Conservation (phyloP, 1,284 basidiomycete species). For the Xerocomus amazonicus region DNA sequence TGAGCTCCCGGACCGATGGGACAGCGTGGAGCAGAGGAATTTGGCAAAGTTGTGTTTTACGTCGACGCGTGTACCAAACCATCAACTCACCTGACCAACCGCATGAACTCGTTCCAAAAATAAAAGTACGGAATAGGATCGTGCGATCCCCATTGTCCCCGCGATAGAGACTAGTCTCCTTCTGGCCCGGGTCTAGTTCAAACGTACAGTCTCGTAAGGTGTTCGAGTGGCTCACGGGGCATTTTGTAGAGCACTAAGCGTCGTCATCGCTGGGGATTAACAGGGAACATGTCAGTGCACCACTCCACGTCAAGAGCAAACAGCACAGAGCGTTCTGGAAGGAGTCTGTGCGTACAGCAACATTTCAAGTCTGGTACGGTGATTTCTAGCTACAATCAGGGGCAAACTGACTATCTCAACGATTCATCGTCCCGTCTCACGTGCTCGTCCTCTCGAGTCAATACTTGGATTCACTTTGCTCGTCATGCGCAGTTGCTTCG, state of each 20-base stretch:
- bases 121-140: neutral
- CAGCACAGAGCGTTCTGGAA: constrained; percentile 31
- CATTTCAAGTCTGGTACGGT: constrained; percentile 38
- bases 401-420: constrained; percentile 37
- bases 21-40: no score
- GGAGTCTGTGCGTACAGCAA: constrained; percentile 39
- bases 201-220: neutral
- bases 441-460: constrained; percentile 66
- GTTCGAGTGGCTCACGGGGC: no score
- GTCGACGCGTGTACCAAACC: neutral
- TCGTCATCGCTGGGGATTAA: no score
- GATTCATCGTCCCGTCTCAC: constrained; percentile 58
- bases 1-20: no score
- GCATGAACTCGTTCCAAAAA: neutral
- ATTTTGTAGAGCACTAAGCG: no score
- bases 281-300: no score
- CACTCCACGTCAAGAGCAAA: constrained; percentile 5
- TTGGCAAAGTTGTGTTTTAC: neutral
- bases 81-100: constrained; percentile 16
- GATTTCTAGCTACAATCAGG: neutral
- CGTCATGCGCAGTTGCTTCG: constrained; percentile 53
- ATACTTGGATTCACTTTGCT: constrained; percentile 62
- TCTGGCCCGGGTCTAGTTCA: neutral
- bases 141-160: constrained; percentile 7
- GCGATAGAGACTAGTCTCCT: constrained; percentile 6